phyloP scores from a whole-genome alignment of 2,329 filamentous ascomycete species.

The Penicillium sp. region DNA sequence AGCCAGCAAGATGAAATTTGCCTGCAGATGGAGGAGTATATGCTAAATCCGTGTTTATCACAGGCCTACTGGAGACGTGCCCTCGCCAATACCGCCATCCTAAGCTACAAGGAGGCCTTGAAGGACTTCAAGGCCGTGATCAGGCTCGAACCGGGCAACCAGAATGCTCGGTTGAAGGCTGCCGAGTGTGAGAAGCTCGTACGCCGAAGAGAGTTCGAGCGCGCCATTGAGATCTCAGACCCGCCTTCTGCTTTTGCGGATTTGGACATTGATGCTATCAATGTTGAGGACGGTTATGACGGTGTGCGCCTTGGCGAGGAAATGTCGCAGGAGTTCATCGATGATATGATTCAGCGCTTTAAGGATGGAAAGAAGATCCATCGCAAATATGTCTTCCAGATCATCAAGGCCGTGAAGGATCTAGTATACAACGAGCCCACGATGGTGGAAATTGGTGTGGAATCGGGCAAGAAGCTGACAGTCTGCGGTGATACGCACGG shows the following conservation, averaged over 20 bases:
- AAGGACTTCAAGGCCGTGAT: constrained; percentile 91
- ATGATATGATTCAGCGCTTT: constrained; percentile 95
- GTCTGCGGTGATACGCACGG: constrained; percentile 98
- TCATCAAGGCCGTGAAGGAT: constrained; percentile 83
- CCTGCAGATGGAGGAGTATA: not conserved
- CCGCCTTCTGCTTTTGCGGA: constrained; percentile 89
- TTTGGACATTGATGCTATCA: constrained; percentile 81
- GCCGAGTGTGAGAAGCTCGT: constrained; percentile 94
- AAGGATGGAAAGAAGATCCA: constrained; percentile 94
- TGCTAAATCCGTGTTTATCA: not conserved
- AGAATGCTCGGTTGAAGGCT: constrained; percentile 85
- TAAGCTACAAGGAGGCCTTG: constrained; percentile 82
- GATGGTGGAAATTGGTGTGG: constrained; percentile 90
- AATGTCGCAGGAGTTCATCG: constrained; percentile 96
- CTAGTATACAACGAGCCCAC: constrained; percentile 90
- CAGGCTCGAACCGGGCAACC: constrained; percentile 80
- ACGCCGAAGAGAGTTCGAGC: constrained; percentile 86
- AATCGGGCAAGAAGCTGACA: constrained; percentile 74
- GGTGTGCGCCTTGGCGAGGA: constrained; percentile 70
- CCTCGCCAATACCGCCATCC: constrained; percentile 84
- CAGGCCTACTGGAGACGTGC: constrained; percentile 94
- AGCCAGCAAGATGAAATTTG: not conserved
- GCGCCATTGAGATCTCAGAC: constrained; percentile 89
- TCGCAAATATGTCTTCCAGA: constrained; percentile 96
- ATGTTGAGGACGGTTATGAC: constrained; percentile 80